Conservation (phyloP, 1,284 basidiomycete species). For the Moesziomyces parantarcticus region DNA sequence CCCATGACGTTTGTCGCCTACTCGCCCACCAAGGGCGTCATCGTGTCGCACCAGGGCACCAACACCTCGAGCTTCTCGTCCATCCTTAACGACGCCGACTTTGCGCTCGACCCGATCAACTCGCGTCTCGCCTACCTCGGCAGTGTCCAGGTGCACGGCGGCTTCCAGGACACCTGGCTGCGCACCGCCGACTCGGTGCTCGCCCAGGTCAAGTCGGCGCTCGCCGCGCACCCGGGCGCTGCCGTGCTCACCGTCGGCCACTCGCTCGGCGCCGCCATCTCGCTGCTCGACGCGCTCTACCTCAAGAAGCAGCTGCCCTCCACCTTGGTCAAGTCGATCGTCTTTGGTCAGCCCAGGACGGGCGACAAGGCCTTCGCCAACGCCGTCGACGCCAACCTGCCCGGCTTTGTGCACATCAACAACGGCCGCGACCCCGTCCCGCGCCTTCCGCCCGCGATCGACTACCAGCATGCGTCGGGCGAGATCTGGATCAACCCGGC, state of each 20-base stretch:
- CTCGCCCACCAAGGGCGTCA: constrained; percentile 47
- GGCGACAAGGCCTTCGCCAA: constrained; percentile 54
- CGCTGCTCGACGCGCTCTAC: constrained; percentile 50
- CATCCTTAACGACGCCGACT: constrained; percentile 50
- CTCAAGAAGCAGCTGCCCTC: constrained; percentile 40
- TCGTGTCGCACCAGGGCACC: constrained; percentile 56
- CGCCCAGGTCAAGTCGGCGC: constrained; percentile 44
- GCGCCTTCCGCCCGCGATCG: constrained; percentile 44
- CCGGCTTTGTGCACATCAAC: constrained; percentile 52
- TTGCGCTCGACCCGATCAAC: constrained; percentile 33
- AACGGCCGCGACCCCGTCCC: constrained; percentile 56
- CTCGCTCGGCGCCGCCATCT: constrained; percentile 60
- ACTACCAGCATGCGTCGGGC: constrained; percentile 51
- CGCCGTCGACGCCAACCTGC: constrained; percentile 47
- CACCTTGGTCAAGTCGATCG: constrained; percentile 34
- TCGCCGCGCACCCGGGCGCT: constrained; percentile 32
- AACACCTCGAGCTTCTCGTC: constrained; percentile 48
- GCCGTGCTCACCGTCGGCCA: constrained; percentile 53
- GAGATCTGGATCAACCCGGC: constrained; percentile 59
- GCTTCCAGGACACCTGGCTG: constrained; percentile 60
- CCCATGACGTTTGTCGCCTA: constrained; percentile 53
- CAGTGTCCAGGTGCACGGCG: constrained; percentile 42
- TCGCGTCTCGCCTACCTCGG: constrained; percentile 41
- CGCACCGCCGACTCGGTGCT: constrained; percentile 46
- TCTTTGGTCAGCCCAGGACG: constrained; percentile 55